Base-by-base conservation (phyloP, 306 rosid genomes). In the Hylodesmum podocarpum region DNA sequence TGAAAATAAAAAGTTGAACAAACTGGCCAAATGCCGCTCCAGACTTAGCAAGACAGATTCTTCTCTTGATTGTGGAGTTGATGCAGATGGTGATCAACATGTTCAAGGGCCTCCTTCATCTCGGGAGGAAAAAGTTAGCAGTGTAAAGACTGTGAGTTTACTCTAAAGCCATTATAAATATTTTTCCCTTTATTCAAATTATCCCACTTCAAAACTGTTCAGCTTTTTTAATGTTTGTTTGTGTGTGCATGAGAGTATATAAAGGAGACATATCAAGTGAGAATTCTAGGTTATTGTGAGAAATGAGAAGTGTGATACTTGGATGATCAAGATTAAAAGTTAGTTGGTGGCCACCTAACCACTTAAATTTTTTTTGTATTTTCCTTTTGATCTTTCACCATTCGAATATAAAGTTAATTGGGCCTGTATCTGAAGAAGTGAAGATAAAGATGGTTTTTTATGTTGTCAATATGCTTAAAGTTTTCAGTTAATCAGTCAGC, bases 61-160 rank as follows among this genome's bases (percentile, higher is more conserved):
- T 75, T 79, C 96, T 54, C 79, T 83, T 88, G 97, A 90, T 50
- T 81, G 74, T 63, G 96, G 88, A 83, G 87, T 84, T 70, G 98
- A 94, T 78, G 91, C 74, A 15, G 97, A 94, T 74, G 95, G 90
- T 19, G 97, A 90, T 72, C 87, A 87, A 80, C 94, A 87, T 36
- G 95, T 81, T 76, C 98, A 87, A 82, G 96, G 97, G 43, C 77
- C 87, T 82, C 77, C 94, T 43, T 89, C 96, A 8, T 82, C 91
- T 69, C 96, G 98, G 28, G 98, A 95, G 82, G 98, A 95, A 82
- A 90, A 91, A 90, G 96, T 92, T 83, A 92, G 97, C 93, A 92
- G 96, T 88, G 88, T 95, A 70, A 95, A 92, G 87, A 92, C 98
- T 70, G 98, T 95, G 87, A 90, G 96, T 75, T 74, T 59, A 33